phyloP scores from a whole-genome alignment of 2,329 filamentous ascomycete species.

The Cytospora paraplurivora region DNA sequence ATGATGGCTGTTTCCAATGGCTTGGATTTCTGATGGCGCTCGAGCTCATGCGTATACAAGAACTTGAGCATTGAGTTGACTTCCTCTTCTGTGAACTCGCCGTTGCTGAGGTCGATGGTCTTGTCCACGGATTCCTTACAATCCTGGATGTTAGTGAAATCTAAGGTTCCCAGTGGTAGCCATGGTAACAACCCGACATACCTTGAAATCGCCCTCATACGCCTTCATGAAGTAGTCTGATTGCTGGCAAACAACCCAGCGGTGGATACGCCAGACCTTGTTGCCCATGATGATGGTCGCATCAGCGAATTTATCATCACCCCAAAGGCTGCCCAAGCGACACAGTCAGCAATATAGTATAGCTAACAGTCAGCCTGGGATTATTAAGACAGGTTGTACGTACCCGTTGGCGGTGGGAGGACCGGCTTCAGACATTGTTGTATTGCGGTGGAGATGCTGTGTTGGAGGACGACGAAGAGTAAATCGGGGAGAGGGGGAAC shows the following conservation, averaged over 20 bases:
- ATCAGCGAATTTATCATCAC: neutral
- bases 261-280: conserved; percentile 13
- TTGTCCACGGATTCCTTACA: conserved; percentile 5
- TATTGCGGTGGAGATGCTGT: neutral
- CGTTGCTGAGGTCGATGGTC: conserved; percentile 7
- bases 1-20: neutral
- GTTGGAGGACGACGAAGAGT: neutral
- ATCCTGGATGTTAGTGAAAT: neutral
- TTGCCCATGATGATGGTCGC: conserved; percentile 12
- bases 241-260: conserved; percentile 8
- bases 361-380: rapidly evolving
- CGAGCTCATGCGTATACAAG: conserved; percentile 7
- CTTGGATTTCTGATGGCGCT: neutral
- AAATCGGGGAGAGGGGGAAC: neutral
- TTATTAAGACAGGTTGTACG: neutral
- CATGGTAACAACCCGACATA: neutral
- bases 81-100: neutral
- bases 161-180: too few species aligned
- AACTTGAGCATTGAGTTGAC: conserved; percentile 5
- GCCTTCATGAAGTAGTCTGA: conserved; percentile 8
- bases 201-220: conserved; percentile 1
- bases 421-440: neutral
- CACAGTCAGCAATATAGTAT: neutral
- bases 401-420: neutral
- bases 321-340: conserved; percentile 1